Percentiles rank a stretch among this genome's conserved stretches.
Conservation (phyloP, 192 early-diverging fungal species). For the Helicostylum pulchrum region DNA sequence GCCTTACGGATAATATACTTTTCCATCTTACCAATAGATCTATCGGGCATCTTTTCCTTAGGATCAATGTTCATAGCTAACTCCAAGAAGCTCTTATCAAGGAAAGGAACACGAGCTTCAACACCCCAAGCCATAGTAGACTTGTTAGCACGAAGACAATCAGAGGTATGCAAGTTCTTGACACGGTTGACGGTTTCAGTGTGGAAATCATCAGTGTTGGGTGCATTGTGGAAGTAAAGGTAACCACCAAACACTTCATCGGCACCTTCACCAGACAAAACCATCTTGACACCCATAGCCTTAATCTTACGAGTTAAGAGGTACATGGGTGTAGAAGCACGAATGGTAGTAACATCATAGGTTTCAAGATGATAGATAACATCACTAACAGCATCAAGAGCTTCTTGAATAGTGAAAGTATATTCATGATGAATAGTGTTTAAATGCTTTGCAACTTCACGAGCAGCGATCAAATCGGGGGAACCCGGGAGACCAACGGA, state of each 20-base stretch:
- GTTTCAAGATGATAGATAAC: conserved; percentile 98
- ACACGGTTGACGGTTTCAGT: conserved; percentile 88
- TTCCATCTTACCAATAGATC: conserved; percentile 72
- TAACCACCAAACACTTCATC: conserved; percentile 99
- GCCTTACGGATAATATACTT: conserved; percentile 95
- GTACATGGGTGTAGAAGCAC: conserved; percentile 99
- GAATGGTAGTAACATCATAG: conserved; percentile 97
- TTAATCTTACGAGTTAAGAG: conserved; percentile 97
- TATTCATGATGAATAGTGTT: conserved; percentile 93
- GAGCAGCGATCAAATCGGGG: conserved; percentile 89
- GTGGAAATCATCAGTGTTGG: conserved; percentile 77
- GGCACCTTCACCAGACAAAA: conserved; percentile 91
- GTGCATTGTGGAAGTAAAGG: conserved; percentile 96
- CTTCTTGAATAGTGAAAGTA: conserved; percentile 96
- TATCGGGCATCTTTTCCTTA: conserved; percentile 73
- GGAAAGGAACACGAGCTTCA: conserved; percentile 96
- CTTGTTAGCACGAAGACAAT: conserved; percentile 98
- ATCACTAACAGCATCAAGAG: conserved; percentile 90
- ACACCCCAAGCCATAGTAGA: conserved; percentile 99
- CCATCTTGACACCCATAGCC: conserved; percentile 99
- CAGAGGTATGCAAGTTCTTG: conserved; percentile 95
- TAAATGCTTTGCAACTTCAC: conserved; percentile 86
- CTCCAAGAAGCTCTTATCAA: conserved; percentile 91
- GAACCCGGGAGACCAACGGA: conserved; percentile 92
- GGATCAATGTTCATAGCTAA: conserved; percentile 88